Base-by-base conservation (phyloP, 2,329 filamentous ascomycete species). In the Phialophora verrucosa region DNA sequence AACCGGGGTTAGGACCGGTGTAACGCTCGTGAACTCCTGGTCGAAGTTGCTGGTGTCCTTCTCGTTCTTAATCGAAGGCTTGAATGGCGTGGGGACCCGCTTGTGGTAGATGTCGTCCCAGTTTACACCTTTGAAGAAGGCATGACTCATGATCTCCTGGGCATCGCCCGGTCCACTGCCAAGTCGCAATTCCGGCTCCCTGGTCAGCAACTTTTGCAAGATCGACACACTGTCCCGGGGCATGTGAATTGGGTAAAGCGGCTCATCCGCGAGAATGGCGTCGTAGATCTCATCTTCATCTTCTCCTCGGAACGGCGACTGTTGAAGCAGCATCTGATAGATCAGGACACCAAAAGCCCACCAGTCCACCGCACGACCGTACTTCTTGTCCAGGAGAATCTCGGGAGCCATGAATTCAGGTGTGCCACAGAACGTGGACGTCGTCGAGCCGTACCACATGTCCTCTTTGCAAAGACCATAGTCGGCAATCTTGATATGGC, bases 21-120 rank as follows among this genome's bases (percentile, higher is more conserved):
- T 99, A 62, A 99, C 95, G 76, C 94, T 98, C 0, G 95, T 99
- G 77, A 99, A 99, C 78, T 99, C 95, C 55, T 91, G 92, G 78
- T 99, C 95, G 79, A 99, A 99, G 82, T 99, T 99, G 84, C 93
- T 97, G n/a, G 95, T 99, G 82, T 99, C 95, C 51, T 95, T 97
- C 8, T 93, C 87, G 77, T 87, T 96, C 80, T 91, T 95, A 74
- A 99, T 96, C 44, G 88, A 87, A 20, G 95, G 95, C 78, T 93
- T 80, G 83, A 97, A 98, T 0, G 95, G 95, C 62, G 95, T 91
- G 61, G 89, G 86, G 23, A 97, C 88, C 42, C 92, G 88, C 87
- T 98, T 99, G 82, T 97, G 87, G 79, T 97, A 98, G 68, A 99
- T 93, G 76, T 99, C 95, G 71, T 99, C 95, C 95, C 95, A 99